phyloP scores from a whole-genome alignment of 2,329 filamentous ascomycete genomes.

The Aspergillus carbonarius region DNA sequence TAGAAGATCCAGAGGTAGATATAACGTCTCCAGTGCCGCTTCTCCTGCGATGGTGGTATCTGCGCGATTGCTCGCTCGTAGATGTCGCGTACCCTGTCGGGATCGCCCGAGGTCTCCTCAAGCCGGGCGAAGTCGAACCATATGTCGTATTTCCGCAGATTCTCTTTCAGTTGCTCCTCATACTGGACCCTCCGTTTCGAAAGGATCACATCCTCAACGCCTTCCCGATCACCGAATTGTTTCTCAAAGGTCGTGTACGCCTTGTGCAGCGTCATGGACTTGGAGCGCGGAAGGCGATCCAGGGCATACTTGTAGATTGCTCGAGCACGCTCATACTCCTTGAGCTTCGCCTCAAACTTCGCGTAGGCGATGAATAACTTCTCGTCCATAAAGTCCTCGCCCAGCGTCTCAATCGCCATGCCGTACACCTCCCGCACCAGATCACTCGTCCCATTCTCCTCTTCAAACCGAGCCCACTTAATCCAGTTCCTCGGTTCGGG shows the following conservation, averaged over 20 bases:
- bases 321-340: conserved; percentile 88
- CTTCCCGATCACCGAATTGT: conserved; percentile 89
- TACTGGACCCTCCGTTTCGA: conserved; percentile 91
- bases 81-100: conserved; percentile 81
- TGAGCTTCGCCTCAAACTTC: conserved; percentile 89
- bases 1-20: conserved; percentile 99
- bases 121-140: conserved; percentile 96
- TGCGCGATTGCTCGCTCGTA: conserved; percentile 97
- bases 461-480: conserved; percentile 97
- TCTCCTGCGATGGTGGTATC: conserved; percentile 90
- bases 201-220: conserved; percentile 93
- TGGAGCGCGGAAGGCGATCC: conserved; percentile 84
- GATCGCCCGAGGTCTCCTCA: conserved; percentile 81
- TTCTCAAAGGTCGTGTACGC: conserved; percentile 98
- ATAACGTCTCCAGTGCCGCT: conserved; percentile 94
- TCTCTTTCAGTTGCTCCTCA: conserved; percentile 90
- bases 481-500: conserved; percentile 97
- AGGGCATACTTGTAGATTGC: conserved; percentile 97
- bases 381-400: conserved; percentile 95
- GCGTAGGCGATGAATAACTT: conserved; percentile 93
- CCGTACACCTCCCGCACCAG: conserved; percentile 90
- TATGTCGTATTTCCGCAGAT: conserved; percentile 91
- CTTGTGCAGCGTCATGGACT: conserved; percentile 81
- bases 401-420: conserved; percentile 79
- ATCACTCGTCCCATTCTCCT: conserved; percentile 90